Conservation (phyloP, 108 stramenopile genomes). For the Stephanodiscus minutulus region DNA sequence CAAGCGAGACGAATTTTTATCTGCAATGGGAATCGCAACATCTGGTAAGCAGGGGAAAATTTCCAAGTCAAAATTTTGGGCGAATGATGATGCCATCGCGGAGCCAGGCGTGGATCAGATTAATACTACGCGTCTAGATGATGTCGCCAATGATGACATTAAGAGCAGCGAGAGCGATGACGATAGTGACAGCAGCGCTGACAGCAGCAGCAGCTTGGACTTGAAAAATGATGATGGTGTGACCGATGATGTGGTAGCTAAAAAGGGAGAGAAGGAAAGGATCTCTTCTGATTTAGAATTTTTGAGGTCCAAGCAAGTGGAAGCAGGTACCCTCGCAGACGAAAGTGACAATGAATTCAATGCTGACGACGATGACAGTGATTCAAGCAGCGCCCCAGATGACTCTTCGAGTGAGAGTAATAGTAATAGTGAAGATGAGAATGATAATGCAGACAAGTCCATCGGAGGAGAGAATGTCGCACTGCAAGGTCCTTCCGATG, state of each 20-base stretch:
- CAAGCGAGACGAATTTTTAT: constrained; percentile 50
- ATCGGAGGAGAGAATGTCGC: not conserved
- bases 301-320: constrained; percentile 71
- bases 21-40: constrained; percentile 46
- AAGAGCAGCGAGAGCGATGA: constrained; percentile 29
- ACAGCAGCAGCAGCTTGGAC: constrained; percentile 39
- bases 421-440: constrained; percentile 21
- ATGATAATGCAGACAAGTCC: constrained; percentile 11
- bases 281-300: constrained; percentile 75
- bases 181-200: constrained; percentile 30
- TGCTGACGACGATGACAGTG: constrained; percentile 20
- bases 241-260: constrained; percentile 20
- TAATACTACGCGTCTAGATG: not conserved
- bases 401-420: constrained; percentile 28
- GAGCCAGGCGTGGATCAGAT: constrained; percentile 14
- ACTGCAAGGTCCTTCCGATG: not conserved
- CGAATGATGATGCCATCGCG: constrained; percentile 73
- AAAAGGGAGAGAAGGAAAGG: constrained; percentile 11
- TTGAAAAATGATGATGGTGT: constrained; percentile 22
- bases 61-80: constrained; percentile 80
- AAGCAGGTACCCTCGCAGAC: constrained; percentile 61
- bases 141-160: constrained; percentile 6
- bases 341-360: constrained; percentile 52
- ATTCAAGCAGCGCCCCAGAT: constrained; percentile 29
- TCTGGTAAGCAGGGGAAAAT: constrained; percentile 23